Evolutionary conservation across 768 basidiomycete genomes (phyloP), one percentile per base, ranked within the genome.

Genomic region (Arthromyces matolae): DNA sequence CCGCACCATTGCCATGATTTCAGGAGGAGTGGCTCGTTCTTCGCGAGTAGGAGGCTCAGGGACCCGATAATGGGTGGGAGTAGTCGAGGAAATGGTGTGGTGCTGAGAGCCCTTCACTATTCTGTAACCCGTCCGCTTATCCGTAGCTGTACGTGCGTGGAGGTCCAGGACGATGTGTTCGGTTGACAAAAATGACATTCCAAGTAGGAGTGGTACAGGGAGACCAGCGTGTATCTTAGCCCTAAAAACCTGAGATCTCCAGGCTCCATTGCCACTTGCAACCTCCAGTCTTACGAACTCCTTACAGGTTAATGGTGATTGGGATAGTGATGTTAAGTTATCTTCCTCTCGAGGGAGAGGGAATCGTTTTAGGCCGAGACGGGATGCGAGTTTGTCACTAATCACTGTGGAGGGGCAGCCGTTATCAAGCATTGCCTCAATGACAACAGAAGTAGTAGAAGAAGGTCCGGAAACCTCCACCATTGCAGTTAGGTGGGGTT

Each of bases 151-250:
- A 4, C 56, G 49, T 3, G 27, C 32, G 0, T 38, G 19, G n/a
- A 50, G 27, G 22, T 64, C 52, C 9, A 62, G 33, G 7, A 62
- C 45, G 32, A 64, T 45, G 19, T 54, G 44, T 33, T 60, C 49
- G 3, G 35, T 3, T 16, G 31, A n/a, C 19, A 62, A 47, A 39
- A 56, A 61, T 49, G 59, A 52, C 3, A 62, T 56, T 56, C 64
- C 62, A 3, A 65, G 49, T 3, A 65, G 31, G 10, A 65, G 12
- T 0, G 59, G 60, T 50, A 60, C 46, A 51, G 57, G 52, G 8
- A 63, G 40, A 3, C 40, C 40, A 7, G 27, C 36, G 20, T 40
- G 48, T 10, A 65, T 54, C 27, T 62, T 58, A 7, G 59, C 55
- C 22, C 49, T 25, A 29, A 56, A 18, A 18, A 47, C 29, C 19